Percentiles rank a stretch among this genome's conserved stretches.
phyloP scores from a whole-genome alignment of 495 filamentous ascomycete species.

The Hyaloscypha hepaticicola region DNA sequence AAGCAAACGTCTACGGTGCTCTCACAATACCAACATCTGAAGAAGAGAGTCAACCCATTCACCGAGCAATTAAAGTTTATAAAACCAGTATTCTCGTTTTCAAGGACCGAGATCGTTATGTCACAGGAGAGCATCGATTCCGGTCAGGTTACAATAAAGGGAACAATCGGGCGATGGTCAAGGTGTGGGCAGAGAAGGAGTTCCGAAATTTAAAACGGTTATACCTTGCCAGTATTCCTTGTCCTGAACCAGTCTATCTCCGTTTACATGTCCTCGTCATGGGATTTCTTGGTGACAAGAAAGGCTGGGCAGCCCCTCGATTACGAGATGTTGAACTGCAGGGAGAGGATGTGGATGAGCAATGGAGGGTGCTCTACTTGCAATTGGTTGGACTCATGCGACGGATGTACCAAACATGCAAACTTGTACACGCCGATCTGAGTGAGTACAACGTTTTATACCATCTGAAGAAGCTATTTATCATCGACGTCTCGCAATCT shows the following conservation, averaged over 20 bases:
- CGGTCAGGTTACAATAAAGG: slow-evolving; percentile 83
- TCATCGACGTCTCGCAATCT: slow-evolving; percentile 96
- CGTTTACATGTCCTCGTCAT: slow-evolving; percentile 90
- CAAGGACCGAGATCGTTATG: slow-evolving; percentile 95
- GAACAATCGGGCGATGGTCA: slow-evolving; percentile 92
- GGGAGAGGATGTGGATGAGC: slow-evolving; percentile 48
- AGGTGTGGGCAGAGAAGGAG: slow-evolving; percentile 98
- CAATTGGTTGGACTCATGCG: slow-evolving; percentile 87
- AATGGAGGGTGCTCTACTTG: slow-evolving; percentile 75
- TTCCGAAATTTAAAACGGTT: slow-evolving; percentile 90
- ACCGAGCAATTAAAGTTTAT: slow-evolving; percentile 95
- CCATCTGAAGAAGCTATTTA: slow-evolving; percentile 76
- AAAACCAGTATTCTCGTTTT: slow-evolving; percentile 96
- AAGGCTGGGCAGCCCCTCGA: slow-evolving; percentile 81
- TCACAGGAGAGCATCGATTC: slow-evolving; percentile 87
- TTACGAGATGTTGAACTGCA: slow-evolving; percentile 71
- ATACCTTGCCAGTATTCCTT: slow-evolving; percentile 78
- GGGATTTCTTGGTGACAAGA: slow-evolving; percentile 84
- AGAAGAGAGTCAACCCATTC: slow-evolving; percentile 43
- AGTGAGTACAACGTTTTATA: slow-evolving; percentile 97
- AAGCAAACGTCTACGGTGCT: slow-evolving; percentile 94
- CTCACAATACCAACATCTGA: slow-evolving; percentile 45
- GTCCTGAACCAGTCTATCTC: slow-evolving; percentile 83
- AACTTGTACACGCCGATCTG: slow-evolving; percentile 90
- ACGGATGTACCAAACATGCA: slow-evolving; percentile 84